A percentile compares a stretch with the other conserved stretches of the same genome.
phyloP scores from a whole-genome alignment of 2,329 filamentous ascomycete species.

The Penicillium digitatum region DNA sequence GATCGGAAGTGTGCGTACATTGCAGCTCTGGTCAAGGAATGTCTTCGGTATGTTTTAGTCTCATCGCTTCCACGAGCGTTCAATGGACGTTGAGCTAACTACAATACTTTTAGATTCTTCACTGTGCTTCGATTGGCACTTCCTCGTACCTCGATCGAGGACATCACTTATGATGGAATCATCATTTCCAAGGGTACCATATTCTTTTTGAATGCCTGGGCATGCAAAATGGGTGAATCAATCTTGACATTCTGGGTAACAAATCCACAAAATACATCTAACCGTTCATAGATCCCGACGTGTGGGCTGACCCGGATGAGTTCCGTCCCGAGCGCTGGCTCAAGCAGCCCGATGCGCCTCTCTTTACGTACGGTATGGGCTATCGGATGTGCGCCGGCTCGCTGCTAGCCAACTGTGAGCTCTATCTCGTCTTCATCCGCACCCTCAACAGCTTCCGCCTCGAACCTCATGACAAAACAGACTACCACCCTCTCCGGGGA shows the following conservation, averaged over 20 bases:
- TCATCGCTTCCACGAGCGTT: background rate
- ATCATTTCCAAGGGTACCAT: conserved; percentile 60
- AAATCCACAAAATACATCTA: background rate
- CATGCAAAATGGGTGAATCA: conserved; percentile 61
- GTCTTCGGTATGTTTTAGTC: conserved; percentile 46
- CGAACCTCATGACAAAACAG: conserved; percentile 51
- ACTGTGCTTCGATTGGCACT: conserved; percentile 61
- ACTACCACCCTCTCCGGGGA: conserved; percentile 58
- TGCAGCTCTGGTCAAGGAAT: conserved; percentile 60
- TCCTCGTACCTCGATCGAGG: conserved; percentile 58
- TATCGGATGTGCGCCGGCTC: conserved; percentile 66
- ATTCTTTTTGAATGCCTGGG: conserved; percentile 64
- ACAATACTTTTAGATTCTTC: conserved; percentile 48
- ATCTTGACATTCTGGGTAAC: background rate
- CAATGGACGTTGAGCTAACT: conserved; percentile 5
- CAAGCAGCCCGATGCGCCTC: conserved; percentile 59
- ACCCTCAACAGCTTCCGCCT: conserved; percentile 61
- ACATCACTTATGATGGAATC: conserved; percentile 56
- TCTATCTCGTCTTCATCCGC: conserved; percentile 62
- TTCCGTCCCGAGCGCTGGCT: conserved; percentile 63
- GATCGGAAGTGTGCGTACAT: conserved; percentile 63
- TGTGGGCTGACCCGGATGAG: conserved; percentile 57
- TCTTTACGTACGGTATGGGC: conserved; percentile 64
- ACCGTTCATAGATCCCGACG: conserved; percentile 44
- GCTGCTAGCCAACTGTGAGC: conserved; percentile 59